A percentile compares a stretch with the other conserved stretches of the same genome.
Evolutionary conservation across 768 basidiomycete genomes (phyloP).

Genomic region (Lactarius akahatsu): DNA sequence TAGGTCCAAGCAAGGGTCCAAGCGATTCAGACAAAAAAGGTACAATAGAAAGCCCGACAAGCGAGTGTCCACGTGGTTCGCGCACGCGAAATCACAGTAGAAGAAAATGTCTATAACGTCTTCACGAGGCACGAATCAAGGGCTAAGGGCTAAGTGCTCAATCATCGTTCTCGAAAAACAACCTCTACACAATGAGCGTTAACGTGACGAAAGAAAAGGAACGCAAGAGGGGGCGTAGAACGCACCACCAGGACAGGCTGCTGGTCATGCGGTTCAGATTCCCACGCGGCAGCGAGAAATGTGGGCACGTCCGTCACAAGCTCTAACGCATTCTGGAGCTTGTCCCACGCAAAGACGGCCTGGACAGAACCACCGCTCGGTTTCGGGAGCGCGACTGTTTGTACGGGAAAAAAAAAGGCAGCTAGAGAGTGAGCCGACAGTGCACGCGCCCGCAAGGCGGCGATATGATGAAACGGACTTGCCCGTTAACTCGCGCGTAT

Average conservation of each 20-base stretch:
- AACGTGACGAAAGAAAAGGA: not conserved
- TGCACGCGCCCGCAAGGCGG: not conserved
- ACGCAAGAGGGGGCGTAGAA: not conserved
- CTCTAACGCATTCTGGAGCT: not conserved
- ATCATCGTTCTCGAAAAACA: not conserved
- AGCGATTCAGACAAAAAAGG: not conserved
- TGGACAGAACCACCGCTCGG: not conserved
- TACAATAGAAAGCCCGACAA: not conserved
- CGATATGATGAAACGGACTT: not conserved
- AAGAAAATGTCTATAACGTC: not conserved
- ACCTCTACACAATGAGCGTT: slow-evolving; percentile 2
- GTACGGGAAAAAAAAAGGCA: not conserved
- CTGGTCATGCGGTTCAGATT: not conserved
- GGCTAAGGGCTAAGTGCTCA: not conserved
- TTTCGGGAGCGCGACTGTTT: slow-evolving; percentile 4
- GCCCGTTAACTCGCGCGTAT: slow-evolving; percentile 8
- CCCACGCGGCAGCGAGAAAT: not conserved
- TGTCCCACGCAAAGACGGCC: slow-evolving; percentile 1
- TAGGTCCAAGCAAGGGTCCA: not conserved
- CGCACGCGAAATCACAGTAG: not conserved
- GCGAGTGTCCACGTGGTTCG: not conserved
- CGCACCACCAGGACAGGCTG: slow-evolving; percentile 7
- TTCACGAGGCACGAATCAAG: not conserved
- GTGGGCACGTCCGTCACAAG: not conserved
- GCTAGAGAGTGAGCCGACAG: not conserved